These are phyloP conservation scores for Climacium dendroides DNA, from an alignment of 225 moss, liverwort and hornwort genomes.

Conservation along the genomic window DNA sequence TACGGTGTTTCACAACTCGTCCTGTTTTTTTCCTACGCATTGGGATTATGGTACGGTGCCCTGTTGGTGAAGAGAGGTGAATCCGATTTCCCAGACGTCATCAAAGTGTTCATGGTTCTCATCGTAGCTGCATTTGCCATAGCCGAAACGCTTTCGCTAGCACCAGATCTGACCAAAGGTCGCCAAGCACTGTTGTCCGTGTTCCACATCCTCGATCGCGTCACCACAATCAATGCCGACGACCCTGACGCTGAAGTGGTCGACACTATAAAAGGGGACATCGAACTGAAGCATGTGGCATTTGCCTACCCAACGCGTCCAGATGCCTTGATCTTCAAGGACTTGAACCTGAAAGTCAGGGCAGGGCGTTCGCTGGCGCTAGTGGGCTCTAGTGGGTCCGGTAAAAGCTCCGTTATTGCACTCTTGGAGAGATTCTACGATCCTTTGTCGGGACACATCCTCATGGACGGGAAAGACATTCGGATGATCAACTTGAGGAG, in stretches of 20 bases:
- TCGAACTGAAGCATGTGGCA: conserved; percentile 19
- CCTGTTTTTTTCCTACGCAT: conserved; percentile 5
- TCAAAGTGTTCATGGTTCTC: conserved; percentile 22
- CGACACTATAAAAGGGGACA: not conserved
- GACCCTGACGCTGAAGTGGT: not conserved
- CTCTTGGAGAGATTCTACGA: conserved; percentile 36
- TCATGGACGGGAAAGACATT: conserved; percentile 26
- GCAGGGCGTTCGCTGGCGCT: conserved; percentile 17
- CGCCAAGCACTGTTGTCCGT: conserved; percentile 6
- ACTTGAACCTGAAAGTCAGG: conserved; percentile 20
- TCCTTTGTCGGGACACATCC: conserved; percentile 13
- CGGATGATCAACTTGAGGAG: conserved; percentile 12
- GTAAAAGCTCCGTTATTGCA: conserved; percentile 20
- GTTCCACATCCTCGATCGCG: conserved; percentile 19
- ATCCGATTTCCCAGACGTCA: not conserved
- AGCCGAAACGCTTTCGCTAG: conserved; percentile 25
- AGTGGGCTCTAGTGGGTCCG: conserved; percentile 27
- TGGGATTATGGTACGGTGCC: conserved; percentile 28
- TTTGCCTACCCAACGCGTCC: conserved; percentile 28
- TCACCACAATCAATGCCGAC: conserved; percentile 10
- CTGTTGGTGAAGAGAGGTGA: conserved; percentile 10
- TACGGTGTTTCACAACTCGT: conserved; percentile 21
- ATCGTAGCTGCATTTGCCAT: conserved; percentile 12
- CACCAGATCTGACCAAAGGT: conserved; percentile 24
- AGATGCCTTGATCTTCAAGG: conserved; percentile 12